Evolutionary conservation across 371 early-diverging fungal species (phyloP), one percentile per base, ranked within the genome.

Genomic region (Ordospora colligata): DNA sequence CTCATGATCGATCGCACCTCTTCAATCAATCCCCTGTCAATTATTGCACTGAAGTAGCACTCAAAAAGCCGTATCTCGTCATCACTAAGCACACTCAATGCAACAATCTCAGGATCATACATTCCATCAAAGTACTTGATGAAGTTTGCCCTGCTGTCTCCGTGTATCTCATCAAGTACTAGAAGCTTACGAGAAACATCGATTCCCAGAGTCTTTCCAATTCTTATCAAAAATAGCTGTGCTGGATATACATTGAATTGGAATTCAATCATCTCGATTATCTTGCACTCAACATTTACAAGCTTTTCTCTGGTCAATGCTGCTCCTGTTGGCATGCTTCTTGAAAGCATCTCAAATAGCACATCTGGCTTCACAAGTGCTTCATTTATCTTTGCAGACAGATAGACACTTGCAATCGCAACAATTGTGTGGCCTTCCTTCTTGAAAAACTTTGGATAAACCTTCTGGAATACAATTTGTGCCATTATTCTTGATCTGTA

Each of bases 111-210:
- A 8, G 75, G 75, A 25, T 54, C 67, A 63, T 67, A 74, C 22
- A 67, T 58, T 25, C 75, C 75, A 58, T 68, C 44, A 14, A 74
- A 64, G 63, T 74, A 74, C n/a, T 67, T 67, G 25, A 74, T 74
- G n/a, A 67, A 42, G 58, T 74, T 74, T 10, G 67, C 67, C 23
- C 75, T 74, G 19, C 49, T 49, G 49, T 74, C 75, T 0, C 66
- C 63, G 42, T 74, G 75, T 4, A 74, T 22, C 8, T 74, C 68
- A 62, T 51, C 42, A 9, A 68, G 14, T 7, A 47, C 21, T 11
- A 22, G 17, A 43, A 74, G 43, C 47, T 68, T 74, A 11, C 19
- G 32, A 2, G 19, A n/a, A 11, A 51, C 43, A 22, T 53, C 62
- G 11, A 68, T 25, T 22, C 52, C 49, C 32, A 74, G 7, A 6